Evolutionary conservation across 495 filamentous ascomycete genomes (phyloP), one percentile per base, ranked within the genome.

Genomic region (Tuber borchii): DNA sequence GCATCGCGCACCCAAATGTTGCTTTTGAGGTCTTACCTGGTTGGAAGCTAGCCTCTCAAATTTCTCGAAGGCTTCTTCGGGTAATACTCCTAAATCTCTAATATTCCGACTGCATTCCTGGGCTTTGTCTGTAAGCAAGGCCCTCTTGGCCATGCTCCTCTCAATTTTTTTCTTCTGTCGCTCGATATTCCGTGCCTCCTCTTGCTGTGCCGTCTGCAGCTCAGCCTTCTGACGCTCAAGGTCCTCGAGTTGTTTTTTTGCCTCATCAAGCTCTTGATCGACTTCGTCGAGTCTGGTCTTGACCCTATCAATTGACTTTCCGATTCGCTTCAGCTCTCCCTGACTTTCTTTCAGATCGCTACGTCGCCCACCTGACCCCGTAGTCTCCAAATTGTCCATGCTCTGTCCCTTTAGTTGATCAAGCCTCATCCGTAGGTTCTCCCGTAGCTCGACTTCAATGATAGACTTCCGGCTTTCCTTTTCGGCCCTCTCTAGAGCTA

Each of bases 11-110:
- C 87, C 82, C 84, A 90, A 91, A 43, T 70, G 61, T 65, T 44
- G 48, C 34, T 44, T 78, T 78, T 65, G 31, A 34, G 56, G 56
- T 34, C 71, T 31, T 56, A 77, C 77, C 46, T 87, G 87, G 77
- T 97, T 93, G 39, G 91, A 89, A 76, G 92, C 90, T 69, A 91
- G 89, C 81, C 90, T 91, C 80, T 93, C 89, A 81, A 95, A 99
- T 81, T 94, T 95, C 71, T 91, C 92, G 81, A 97, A 97, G 5
- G 95, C 95, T 78, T 97, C 94, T 69, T 98, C 94, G 2, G 95
- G 96, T 20, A 99, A 87, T 40, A 95, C 93, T 79, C 95, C 95
- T 12, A 99, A 87, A 78, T 97, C 93, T 73, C 94, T 90, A 77
- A 99, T 97, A 74, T 95, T 95, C 78, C 91, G 90, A 61, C 89